Percentiles rank a stretch among this genome's conserved stretches.
Conservation (phyloP, 2,329 filamentous ascomycete genomes). For the Aspergillus carbonarius region DNA sequence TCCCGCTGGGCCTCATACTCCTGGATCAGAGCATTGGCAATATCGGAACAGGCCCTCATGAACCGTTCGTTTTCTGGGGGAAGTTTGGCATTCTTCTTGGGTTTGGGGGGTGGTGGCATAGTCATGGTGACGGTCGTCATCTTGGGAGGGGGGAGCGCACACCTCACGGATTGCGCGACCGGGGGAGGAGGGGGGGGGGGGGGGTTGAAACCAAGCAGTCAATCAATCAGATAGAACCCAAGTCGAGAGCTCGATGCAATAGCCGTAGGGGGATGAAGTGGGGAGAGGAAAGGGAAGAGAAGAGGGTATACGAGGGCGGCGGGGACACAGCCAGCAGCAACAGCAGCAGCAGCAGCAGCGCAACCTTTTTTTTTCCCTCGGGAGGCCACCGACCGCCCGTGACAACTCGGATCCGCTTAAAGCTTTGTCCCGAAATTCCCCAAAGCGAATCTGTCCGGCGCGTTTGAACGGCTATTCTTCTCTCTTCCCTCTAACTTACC, state of each 20-base stretch:
- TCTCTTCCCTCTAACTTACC: slow-evolving; percentile 18
- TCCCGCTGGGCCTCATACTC: slow-evolving; percentile 83
- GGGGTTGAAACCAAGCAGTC: background rate
- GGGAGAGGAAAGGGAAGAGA: too few species aligned
- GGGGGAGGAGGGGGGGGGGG: too few species aligned
- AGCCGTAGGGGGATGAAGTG: too few species aligned
- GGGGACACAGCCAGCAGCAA: slow-evolving; percentile 24
- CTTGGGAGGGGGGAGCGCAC: slow-evolving; percentile 28
- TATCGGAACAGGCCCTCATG: slow-evolving; percentile 90
- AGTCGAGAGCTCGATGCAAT: too few species aligned
- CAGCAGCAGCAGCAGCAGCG: slow-evolving; percentile 1
- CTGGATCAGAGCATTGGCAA: slow-evolving; percentile 89
- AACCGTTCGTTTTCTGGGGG: slow-evolving; percentile 93
- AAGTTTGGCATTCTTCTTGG: slow-evolving; percentile 71
- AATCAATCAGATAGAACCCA: background rate
- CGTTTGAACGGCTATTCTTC: slow-evolving; percentile 17
- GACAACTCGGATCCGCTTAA: slow-evolving; percentile 38
- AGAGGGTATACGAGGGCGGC: slow-evolving; percentile 15
- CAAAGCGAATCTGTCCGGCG: slow-evolving; percentile 24
- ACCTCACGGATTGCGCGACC: slow-evolving; percentile 13
- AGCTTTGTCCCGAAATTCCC: slow-evolving; percentile 36
- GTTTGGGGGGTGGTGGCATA: slow-evolving; percentile 53
- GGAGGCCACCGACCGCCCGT: slow-evolving; percentile 27
- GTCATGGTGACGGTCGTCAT: slow-evolving; percentile 66
- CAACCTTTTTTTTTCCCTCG: slow-evolving; percentile 19